phyloP scores from a whole-genome alignment of 805 yeast genomes.

The Saccharomycopsis vini region DNA sequence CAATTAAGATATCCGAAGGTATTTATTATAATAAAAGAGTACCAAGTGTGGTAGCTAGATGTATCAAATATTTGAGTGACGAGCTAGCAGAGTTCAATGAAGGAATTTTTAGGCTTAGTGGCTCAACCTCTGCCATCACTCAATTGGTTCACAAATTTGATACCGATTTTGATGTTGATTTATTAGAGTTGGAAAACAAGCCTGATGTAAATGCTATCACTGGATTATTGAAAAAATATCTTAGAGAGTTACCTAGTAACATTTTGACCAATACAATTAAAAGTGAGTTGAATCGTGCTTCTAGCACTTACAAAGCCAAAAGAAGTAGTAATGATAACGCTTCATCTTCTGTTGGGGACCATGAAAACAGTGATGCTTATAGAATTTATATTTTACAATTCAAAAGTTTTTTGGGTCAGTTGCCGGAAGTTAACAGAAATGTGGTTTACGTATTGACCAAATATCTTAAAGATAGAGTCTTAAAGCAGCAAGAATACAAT shows the following conservation, averaged over 20 bases:
- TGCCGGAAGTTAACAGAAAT: conserved; percentile 51
- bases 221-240: conserved; percentile 72
- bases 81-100: conserved; percentile 75
- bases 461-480: conserved; percentile 50
- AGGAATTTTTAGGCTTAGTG: conserved; percentile 86
- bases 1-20: conserved; percentile 43
- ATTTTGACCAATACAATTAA: conserved; percentile 51
- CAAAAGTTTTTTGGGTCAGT: conserved; percentile 17
- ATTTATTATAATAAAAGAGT: conserved; percentile 33
- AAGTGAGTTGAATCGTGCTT: conserved; percentile 30
- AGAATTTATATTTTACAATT: conserved; percentile 16
- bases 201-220: conserved; percentile 83
- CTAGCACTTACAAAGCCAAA: conserved; percentile 25
- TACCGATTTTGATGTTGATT: conserved; percentile 56
- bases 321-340: conserved; percentile 14
- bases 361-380: conserved; percentile 12
- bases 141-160: conserved; percentile 64
- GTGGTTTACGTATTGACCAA: conserved; percentile 58
- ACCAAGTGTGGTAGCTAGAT: conserved; percentile 73
- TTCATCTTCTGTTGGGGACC: conserved; percentile 21
- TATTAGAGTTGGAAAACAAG: conserved; percentile 30
- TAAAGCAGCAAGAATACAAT: conserved; percentile 51
- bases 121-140: conserved; percentile 71
- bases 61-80: conserved; percentile 56
- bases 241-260: conserved; percentile 66